Percentiles rank a stretch among this genome's conserved stretches.
Conservation (phyloP, 1,139 yeast genomes). For the Kluyveromyces sp. region DNA sequence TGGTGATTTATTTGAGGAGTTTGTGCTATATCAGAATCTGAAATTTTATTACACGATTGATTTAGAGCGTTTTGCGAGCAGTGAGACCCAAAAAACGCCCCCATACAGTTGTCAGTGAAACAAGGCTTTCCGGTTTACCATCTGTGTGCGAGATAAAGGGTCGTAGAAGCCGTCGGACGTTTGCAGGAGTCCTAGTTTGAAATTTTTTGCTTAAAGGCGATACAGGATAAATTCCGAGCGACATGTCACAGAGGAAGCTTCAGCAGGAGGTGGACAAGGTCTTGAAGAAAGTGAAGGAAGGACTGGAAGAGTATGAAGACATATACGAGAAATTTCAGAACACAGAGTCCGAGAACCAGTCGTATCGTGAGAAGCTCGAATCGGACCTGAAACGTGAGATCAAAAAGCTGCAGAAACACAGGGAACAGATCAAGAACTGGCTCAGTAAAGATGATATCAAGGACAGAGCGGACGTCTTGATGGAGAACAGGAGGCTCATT, state of each 20-base stretch:
- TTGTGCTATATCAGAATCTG: not conserved
- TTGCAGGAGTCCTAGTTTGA: too few relatives aligned
- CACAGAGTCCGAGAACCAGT: conserved; percentile 59
- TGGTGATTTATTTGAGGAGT: not conserved
- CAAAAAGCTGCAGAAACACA: conserved; percentile 84
- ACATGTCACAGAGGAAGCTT: conserved; percentile 61
- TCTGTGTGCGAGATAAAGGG: not conserved
- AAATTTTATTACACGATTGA: not conserved
- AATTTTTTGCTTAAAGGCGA: too few relatives aligned
- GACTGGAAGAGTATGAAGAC: conserved; percentile 79
- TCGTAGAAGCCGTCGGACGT: not conserved
- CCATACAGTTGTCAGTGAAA: not conserved
- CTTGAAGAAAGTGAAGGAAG: conserved; percentile 90
- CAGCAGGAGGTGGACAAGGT: conserved; percentile 92
- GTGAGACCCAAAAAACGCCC: not conserved
- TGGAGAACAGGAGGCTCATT: conserved; percentile 75
- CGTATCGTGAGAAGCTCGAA: conserved; percentile 92
- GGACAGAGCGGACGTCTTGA: conserved; percentile 66
- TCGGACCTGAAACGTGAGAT: conserved; percentile 92
- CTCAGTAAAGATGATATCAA: conserved; percentile 86
- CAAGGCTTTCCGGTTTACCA: not conserved
- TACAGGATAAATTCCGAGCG: not conserved
- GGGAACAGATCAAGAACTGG: conserved; percentile 97
- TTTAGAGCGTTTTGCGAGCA: not conserved
- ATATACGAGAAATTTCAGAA: conserved; percentile 79